Evolutionary conservation across 1,139 yeast genomes (phyloP).

Genomic region (Blastobotrys illinoisensis): DNA sequence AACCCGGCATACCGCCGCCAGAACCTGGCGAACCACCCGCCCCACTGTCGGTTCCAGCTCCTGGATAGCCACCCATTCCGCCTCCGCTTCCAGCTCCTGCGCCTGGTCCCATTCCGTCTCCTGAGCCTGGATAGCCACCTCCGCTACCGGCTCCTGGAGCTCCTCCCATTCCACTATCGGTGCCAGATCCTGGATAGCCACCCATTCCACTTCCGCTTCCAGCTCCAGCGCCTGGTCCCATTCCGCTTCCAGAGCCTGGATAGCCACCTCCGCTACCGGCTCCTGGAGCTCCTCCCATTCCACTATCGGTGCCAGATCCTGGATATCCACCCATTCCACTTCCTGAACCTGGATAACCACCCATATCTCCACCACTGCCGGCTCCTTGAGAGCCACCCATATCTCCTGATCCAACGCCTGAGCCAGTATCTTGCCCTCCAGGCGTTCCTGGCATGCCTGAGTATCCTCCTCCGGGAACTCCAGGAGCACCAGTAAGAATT

Average conservation of each 20-base stretch:
- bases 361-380: slow-evolving; percentile 1
- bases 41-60: slow-evolving; percentile 11
- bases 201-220: slow-evolving; percentile 16
- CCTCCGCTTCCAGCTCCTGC: not conserved
- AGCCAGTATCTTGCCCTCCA: too few relatives aligned
- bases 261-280: slow-evolving; percentile 4
- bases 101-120: slow-evolving; percentile 12
- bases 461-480: slow-evolving; percentile 1
- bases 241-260: slow-evolving; percentile 4
- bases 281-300: not conserved
- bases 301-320: not conserved
- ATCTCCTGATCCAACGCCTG: not conserved
- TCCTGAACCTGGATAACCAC: not conserved
- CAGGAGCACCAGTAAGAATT: slow-evolving; percentile 7
- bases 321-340: not conserved
- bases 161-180: slow-evolving; percentile 10
- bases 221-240: slow-evolving; percentile 1
- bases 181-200: slow-evolving; percentile 13
- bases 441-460: too few relatives aligned
- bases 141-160: slow-evolving; percentile 1
- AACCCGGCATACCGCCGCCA: slow-evolving; percentile 3
- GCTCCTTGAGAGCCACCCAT: not conserved
- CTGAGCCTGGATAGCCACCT: slow-evolving; percentile 14
- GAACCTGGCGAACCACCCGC: not conserved
- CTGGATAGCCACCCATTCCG: slow-evolving; percentile 10